Conservation (phyloP, 2,329 filamentous ascomycete species). For the Aspergillus oerlinghausenensis region DNA sequence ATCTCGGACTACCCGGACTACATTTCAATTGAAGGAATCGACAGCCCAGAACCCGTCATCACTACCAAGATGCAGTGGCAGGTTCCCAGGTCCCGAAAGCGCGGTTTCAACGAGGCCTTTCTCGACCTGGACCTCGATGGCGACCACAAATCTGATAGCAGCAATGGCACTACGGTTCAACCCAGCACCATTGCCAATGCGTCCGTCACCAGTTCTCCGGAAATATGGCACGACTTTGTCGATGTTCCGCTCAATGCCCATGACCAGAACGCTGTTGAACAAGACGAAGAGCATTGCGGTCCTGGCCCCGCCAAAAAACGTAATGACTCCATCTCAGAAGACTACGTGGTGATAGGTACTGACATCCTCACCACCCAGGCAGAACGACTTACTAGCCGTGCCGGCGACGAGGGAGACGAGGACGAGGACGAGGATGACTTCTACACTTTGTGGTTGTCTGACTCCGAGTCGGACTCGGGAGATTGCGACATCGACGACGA, state of each 20-base stretch:
- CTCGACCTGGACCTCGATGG: background rate
- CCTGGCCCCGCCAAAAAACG: background rate
- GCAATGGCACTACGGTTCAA: conserved; percentile 45
- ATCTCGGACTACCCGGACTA: background rate
- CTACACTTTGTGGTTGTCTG: background rate
- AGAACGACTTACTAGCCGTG: background rate
- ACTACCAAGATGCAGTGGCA: background rate
- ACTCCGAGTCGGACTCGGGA: background rate
- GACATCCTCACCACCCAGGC: background rate
- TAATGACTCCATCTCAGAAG: background rate
- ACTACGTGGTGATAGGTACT: background rate
- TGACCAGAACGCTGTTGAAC: background rate
- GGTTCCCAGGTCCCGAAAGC: background rate
- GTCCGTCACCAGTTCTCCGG: background rate
- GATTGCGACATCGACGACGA: background rate
- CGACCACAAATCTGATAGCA: conserved; percentile 20
- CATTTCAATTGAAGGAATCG: background rate
- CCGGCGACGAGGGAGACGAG: background rate
- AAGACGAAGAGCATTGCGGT: background rate
- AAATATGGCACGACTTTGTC: background rate
- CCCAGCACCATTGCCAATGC: conserved; percentile 13
- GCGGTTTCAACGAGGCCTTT: background rate
- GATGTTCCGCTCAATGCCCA: background rate
- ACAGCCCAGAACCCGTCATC: background rate
- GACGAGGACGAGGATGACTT: background rate